Conservation (phyloP, 306 rosid species). For the Ormosia semicastrata region DNA sequence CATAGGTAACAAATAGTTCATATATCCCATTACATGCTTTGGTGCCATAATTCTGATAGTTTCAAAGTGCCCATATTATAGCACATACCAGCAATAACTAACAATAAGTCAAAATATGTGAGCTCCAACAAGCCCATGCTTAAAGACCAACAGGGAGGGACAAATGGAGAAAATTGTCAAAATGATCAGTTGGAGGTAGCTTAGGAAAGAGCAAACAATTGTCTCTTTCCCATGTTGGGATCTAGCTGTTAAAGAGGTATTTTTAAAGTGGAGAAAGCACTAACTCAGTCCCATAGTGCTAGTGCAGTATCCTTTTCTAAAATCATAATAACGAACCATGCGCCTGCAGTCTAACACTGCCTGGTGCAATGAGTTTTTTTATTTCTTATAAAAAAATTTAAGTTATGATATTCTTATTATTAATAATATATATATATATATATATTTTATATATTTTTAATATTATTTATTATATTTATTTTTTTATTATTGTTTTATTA, state of each 20-base stretch:
- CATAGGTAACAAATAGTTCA: too few relatives aligned
- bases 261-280: neutral
- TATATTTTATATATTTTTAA: too few relatives aligned
- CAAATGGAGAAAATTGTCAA: neutral
- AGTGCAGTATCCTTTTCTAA: neutral
- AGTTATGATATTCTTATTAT: too few relatives aligned
- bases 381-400: too few relatives aligned
- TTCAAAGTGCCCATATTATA: too few relatives aligned
- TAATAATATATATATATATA: too few relatives aligned
- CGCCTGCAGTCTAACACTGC: neutral
- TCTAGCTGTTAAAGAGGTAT: slow-evolving; percentile 16
- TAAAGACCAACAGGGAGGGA: neutral
- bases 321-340: neutral
- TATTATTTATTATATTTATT: too few relatives aligned
- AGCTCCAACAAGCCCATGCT: neutral
- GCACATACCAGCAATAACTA: too few relatives aligned
- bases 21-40: too few relatives aligned
- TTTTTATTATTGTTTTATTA: too few relatives aligned
- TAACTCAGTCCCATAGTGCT: neutral
- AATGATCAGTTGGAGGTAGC: neutral
- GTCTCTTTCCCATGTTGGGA: neutral
- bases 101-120: neutral
- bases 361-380: too few relatives aligned
- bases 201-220: slow-evolving; percentile 10
- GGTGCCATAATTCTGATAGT: too few relatives aligned